A percentile compares a stretch with the other conserved stretches of the same genome.
Conservation (phyloP, 306 rosid species). For the Gillenia trifoliata region DNA sequence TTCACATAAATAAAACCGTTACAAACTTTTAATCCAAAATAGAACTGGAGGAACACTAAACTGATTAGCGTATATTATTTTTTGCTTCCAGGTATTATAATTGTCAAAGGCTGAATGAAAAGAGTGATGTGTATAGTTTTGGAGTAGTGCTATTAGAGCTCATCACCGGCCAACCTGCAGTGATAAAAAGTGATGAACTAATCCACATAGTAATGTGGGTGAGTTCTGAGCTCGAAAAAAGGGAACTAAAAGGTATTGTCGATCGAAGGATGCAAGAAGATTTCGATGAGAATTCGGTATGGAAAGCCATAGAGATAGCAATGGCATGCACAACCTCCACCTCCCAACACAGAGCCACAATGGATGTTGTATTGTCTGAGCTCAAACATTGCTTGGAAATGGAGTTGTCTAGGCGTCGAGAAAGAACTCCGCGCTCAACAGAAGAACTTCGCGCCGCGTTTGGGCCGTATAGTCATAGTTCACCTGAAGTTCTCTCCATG, state of each 20-base stretch:
- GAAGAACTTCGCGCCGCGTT: neutral
- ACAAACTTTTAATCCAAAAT: neutral
- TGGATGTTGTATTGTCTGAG: slow-evolving; percentile 44
- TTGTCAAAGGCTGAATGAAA: slow-evolving; percentile 41
- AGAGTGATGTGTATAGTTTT: slow-evolving; percentile 62
- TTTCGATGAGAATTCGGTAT: slow-evolving; percentile 26
- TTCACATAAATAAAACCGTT: too few species aligned
- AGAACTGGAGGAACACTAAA: too few species aligned
- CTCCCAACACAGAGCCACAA: slow-evolving; percentile 47
- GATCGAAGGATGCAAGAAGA: slow-evolving; percentile 47
- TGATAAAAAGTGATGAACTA: slow-evolving; percentile 28
- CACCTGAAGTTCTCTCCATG: neutral
- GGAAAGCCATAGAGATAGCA: slow-evolving; percentile 48
- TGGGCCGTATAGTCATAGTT: neutral
- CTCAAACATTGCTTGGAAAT: slow-evolving; percentile 37
- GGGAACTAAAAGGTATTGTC: slow-evolving; percentile 25
- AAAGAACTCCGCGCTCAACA: slow-evolving; percentile 18
- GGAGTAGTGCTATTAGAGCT: slow-evolving; percentile 56
- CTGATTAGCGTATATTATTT: neutral
- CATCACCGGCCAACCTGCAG: slow-evolving; percentile 52
- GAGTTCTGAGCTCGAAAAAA: slow-evolving; percentile 27
- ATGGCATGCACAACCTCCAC: slow-evolving; percentile 41
- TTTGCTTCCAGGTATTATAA: slow-evolving; percentile 40
- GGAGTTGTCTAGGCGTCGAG: slow-evolving; percentile 25
- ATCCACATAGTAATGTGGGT: slow-evolving; percentile 48